Conservation (phyloP, 2,329 filamentous ascomycete species). For the Karstenula rhodostoma region DNA sequence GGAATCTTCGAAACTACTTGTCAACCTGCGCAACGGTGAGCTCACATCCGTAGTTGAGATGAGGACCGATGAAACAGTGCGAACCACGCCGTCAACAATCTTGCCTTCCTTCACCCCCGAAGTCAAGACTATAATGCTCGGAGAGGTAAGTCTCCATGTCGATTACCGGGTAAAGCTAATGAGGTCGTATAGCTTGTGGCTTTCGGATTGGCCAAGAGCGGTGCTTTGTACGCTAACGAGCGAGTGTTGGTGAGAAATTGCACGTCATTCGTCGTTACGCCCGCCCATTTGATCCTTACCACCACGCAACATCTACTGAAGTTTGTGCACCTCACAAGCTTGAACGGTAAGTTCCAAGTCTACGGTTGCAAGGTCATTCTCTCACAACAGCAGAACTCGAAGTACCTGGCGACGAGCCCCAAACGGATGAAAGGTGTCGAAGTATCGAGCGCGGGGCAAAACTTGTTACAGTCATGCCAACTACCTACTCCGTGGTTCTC, state of each 20-base stretch:
- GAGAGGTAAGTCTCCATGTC: slow-evolving; percentile 28
- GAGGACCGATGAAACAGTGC: slow-evolving; percentile 24
- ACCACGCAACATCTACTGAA: slow-evolving; percentile 93
- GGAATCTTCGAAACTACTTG: slow-evolving; percentile 31
- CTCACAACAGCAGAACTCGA: slow-evolving; percentile 69
- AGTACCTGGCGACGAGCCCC: slow-evolving; percentile 85
- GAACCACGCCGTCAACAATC: slow-evolving; percentile 28
- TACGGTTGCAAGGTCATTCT: not conserved
- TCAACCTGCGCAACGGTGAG: slow-evolving; percentile 34
- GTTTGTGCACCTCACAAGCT: slow-evolving; percentile 79
- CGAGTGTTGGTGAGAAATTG: slow-evolving; percentile 81
- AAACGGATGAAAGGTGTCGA: slow-evolving; percentile 89
- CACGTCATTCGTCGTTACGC: slow-evolving; percentile 86
- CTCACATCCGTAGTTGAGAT: slow-evolving; percentile 28
- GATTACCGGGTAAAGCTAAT: slow-evolving; percentile 23
- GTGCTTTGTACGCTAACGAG: slow-evolving; percentile 80
- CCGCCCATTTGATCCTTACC: slow-evolving; percentile 86
- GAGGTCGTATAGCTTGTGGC: slow-evolving; percentile 51
- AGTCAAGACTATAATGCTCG: slow-evolving; percentile 28
- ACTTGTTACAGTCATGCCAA: slow-evolving; percentile 88
- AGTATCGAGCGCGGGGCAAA: slow-evolving; percentile 89
- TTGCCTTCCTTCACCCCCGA: slow-evolving; percentile 41
- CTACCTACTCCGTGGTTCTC: slow-evolving; percentile 82
- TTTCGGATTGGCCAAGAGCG: slow-evolving; percentile 76
- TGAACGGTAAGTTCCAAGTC: slow-evolving; percentile 64